Evolutionary conservation across 1,284 basidiomycete species (phyloP).

Genomic region (Leccinum fallax): DNA sequence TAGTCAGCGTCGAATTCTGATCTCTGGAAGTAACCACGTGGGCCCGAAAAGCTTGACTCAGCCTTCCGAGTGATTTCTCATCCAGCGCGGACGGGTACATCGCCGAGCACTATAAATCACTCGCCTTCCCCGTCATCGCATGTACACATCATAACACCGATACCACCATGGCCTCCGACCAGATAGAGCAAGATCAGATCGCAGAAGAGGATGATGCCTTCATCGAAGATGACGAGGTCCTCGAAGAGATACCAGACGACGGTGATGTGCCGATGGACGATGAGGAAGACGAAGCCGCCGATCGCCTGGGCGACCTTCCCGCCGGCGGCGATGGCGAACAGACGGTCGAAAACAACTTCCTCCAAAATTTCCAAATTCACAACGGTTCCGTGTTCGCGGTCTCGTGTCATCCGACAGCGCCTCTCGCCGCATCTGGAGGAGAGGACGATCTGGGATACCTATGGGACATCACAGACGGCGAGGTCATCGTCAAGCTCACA

Average conservation of each 20-base stretch:
- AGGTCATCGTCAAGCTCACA: constrained; percentile 80
- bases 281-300: constrained; percentile 59
- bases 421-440: constrained; percentile 88
- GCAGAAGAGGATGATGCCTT: constrained; percentile 49
- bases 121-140: neutral
- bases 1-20: constrained; percentile 25
- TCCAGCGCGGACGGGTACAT: neutral
- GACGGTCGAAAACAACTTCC: constrained; percentile 57
- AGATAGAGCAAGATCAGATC: constrained; percentile 33
- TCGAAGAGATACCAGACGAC: constrained; percentile 66
- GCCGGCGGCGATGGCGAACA: constrained; percentile 30
- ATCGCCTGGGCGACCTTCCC: constrained; percentile 44
- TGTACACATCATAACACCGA: neutral
- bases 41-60: no score
- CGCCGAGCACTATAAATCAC: neutral
- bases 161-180: constrained; percentile 20
- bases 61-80: constrained; percentile 27
- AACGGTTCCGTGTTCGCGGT: constrained; percentile 84
- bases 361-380: constrained; percentile 68
- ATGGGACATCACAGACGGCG: constrained; percentile 87
- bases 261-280: constrained; percentile 78
- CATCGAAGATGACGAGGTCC: constrained; percentile 63
- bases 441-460: constrained; percentile 96
- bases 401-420: constrained; percentile 82
- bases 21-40: no score